Percentiles rank a stretch among this genome's conserved stretches.
phyloP scores from a whole-genome alignment of 1,284 basidiomycete genomes.

The Cryptococcus hybrid region DNA sequence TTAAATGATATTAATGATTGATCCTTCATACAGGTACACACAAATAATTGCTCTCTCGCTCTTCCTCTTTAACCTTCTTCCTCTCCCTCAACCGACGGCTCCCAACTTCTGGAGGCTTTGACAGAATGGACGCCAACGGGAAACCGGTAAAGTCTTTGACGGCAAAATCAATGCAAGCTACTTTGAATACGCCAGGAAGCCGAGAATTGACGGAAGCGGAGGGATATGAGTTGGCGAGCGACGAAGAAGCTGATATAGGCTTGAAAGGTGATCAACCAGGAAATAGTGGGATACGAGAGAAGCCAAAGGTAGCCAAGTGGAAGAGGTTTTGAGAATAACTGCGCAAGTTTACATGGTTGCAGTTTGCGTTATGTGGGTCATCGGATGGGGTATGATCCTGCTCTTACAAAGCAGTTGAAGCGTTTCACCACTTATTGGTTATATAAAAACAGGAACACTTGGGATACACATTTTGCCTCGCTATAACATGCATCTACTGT shows the following conservation, averaged over 20 bases:
- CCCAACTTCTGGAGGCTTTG: conserved; percentile 33
- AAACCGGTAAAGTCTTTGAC: conserved; percentile 12
- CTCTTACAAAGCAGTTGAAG: conserved; percentile 13
- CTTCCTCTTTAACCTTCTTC: conserved; percentile 47
- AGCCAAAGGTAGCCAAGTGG: conserved; percentile 9
- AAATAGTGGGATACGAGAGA: not conserved
- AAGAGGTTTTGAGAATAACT: conserved; percentile 8
- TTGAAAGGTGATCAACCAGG: no score
- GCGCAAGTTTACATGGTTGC: conserved; percentile 7
- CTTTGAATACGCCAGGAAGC: conserved; percentile 1
- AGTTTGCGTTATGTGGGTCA: conserved; percentile 8
- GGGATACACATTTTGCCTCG: not conserved
- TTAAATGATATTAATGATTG: conserved; percentile 1
- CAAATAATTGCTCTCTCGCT: conserved; percentile 39
- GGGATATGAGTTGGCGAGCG: conserved; percentile 32
- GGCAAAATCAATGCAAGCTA: conserved; percentile 8
- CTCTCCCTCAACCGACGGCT: conserved; percentile 41
- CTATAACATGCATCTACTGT: not conserved
- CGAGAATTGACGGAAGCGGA: not conserved
- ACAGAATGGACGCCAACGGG: conserved; percentile 9
- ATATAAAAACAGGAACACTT: not conserved
- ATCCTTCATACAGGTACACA: conserved; percentile 27
- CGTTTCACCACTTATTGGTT: not conserved
- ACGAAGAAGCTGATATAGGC: conserved; percentile 17
- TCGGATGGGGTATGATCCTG: conserved; percentile 16